Conservation (phyloP, 495 filamentous ascomycete genomes). For the Aspergillus campestris region DNA sequence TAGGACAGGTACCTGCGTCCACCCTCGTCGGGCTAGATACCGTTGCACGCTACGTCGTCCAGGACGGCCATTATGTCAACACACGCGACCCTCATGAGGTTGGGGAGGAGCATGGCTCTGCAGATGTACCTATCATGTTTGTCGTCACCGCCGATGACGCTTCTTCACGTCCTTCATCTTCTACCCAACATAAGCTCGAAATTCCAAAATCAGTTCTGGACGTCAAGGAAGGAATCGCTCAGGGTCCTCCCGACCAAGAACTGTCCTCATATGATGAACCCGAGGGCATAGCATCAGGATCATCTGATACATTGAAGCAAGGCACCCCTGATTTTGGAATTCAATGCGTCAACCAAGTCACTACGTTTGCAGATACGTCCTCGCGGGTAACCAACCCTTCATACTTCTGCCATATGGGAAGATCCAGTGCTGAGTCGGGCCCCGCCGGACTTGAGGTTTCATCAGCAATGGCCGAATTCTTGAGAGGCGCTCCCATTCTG, state of each 20-base stretch:
- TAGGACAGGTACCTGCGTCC: constrained; percentile 22
- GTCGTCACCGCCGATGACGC: constrained; percentile 33
- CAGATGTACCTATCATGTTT: constrained; percentile 25
- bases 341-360: constrained; percentile 40
- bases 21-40: constrained; percentile 20
- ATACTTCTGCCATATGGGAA: constrained; percentile 41
- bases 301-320: constrained; percentile 34
- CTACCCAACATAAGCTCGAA: constrained; percentile 19
- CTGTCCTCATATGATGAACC: constrained; percentile 33
- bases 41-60: constrained; percentile 35
- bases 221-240: constrained; percentile 24
- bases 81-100: constrained; percentile 24
- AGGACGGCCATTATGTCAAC: constrained; percentile 36
- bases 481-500: constrained; percentile 25
- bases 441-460: constrained; percentile 32
- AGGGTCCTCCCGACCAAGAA: constrained; percentile 27
- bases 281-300: constrained; percentile 34
- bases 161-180: constrained; percentile 27
- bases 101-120: too few species aligned
- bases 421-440: constrained; percentile 28
- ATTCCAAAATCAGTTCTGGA: constrained; percentile 26
- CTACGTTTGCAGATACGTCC: constrained; percentile 27
- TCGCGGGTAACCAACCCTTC: constrained; percentile 24
- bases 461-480: constrained; percentile 20
- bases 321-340: constrained; percentile 36